Conservation (phyloP, 352 stramenopile species). For the Pseudoperonospora humuli region DNA sequence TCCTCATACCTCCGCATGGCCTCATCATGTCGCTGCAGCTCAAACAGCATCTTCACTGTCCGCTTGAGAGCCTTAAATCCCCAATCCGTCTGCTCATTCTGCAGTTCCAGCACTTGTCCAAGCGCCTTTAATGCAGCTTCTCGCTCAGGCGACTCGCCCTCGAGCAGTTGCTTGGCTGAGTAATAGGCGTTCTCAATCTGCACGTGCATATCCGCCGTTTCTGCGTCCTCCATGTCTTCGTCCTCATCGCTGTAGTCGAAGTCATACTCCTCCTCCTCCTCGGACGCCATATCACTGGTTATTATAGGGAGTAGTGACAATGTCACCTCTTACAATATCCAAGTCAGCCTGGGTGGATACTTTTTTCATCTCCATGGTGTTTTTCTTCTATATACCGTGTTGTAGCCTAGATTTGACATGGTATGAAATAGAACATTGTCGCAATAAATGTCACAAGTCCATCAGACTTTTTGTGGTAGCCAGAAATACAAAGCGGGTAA, state of each 20-base stretch:
- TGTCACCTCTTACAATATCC: too few species aligned
- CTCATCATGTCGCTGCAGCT: conserved; percentile 56
- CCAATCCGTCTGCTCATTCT: conserved; percentile 70
- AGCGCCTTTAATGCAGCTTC: conserved; percentile 40
- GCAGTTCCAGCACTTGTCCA: conserved; percentile 45
- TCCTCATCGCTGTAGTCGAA: conserved; percentile 91
- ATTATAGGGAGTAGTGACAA: too few species aligned
- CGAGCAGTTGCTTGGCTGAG: conserved; percentile 79
- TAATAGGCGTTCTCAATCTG: conserved; percentile 94
- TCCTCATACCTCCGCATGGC: conserved; percentile 84
- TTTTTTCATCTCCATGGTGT: too few species aligned
- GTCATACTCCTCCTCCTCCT: conserved; percentile 69
- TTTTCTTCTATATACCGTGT: too few species aligned
- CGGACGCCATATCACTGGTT: not conserved
- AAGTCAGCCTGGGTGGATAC: too few species aligned
- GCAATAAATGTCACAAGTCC: too few species aligned
- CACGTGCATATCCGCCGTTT: conserved; percentile 71
- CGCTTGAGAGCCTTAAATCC: conserved; percentile 93
- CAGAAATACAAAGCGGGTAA: too few species aligned
- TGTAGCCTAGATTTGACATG: too few species aligned
- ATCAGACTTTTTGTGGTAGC: too few species aligned
- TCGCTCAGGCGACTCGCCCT: conserved; percentile 37
- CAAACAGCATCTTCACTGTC: conserved; percentile 89
- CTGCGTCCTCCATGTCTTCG: conserved; percentile 80
- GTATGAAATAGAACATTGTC: too few species aligned